A percentile compares a stretch with the other conserved stretches of the same genome.
Evolutionary conservation across 148 eudicot genomes (phyloP).

Genomic region (Tetragonia tetragonoides): DNA sequence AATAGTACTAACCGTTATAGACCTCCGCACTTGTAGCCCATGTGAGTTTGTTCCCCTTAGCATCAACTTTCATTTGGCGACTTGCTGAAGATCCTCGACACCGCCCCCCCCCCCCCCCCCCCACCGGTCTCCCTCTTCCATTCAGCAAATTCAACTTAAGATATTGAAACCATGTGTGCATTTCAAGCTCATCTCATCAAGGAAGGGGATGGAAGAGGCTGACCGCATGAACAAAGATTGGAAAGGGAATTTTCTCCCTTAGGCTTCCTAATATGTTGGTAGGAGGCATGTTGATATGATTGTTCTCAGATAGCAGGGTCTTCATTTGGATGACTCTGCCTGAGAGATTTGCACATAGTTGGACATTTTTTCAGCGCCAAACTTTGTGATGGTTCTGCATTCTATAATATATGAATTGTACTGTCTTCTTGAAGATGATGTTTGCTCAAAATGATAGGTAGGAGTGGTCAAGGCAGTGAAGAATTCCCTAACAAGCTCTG

Average conservation of each 20-base stretch:
- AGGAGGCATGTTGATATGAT: too few relatives aligned
- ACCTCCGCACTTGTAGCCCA: too few relatives aligned
- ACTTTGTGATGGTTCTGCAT: neutral
- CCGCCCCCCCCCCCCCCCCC: too few relatives aligned
- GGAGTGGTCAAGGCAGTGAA: conserved; percentile 84
- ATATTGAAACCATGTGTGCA: neutral
- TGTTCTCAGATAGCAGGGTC: too few relatives aligned
- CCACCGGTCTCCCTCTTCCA: neutral
- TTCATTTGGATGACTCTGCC: too few relatives aligned
- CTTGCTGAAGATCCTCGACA: neutral
- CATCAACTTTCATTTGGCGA: too few relatives aligned
- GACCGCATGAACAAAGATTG: neutral
- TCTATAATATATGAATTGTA: neutral
- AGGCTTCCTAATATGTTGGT: too few relatives aligned
- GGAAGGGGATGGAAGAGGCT: neutral
- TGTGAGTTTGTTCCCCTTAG: too few relatives aligned
- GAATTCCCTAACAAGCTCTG: conserved; percentile 48
- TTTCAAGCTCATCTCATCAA: neutral
- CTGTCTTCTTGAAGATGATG: conserved; percentile 12
- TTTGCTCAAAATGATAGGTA: conserved; percentile 33
- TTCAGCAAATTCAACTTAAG: neutral
- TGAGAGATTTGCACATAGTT: too few relatives aligned
- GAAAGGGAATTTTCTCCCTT: neutral
- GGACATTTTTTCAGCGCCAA: neutral
- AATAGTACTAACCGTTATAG: too few relatives aligned